phyloP scores from a whole-genome alignment of 257 asterid genomes.

The Datura wrightii region DNA sequence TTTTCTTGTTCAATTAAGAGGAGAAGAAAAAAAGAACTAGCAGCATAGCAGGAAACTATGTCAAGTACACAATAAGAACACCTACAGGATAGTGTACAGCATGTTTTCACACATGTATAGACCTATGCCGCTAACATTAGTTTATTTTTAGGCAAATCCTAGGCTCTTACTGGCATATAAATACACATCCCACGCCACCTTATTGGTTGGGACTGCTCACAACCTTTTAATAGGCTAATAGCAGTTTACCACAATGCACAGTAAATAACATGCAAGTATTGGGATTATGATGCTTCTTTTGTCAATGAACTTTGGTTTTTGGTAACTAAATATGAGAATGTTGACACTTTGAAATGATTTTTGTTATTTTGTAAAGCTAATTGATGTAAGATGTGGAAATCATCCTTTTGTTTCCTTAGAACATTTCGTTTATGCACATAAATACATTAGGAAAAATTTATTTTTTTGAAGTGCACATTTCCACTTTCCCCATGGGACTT shows the following conservation, averaged over 20 bases:
- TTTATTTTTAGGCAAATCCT: not conserved
- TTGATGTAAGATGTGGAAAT: conserved; percentile 13
- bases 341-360: not conserved
- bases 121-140: not conserved
- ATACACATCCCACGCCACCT: not conserved
- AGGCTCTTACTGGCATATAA: not conserved
- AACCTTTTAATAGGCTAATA: not conserved
- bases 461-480: not conserved
- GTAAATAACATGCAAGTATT: conserved; percentile 9
- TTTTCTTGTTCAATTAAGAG: not conserved
- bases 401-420: not conserved
- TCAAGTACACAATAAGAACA: not conserved
- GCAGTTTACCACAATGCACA: not conserved
- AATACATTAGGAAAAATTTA: not conserved
- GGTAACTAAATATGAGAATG: conserved; percentile 13
- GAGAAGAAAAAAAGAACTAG: not conserved
- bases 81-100: not conserved
- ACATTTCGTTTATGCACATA: not conserved
- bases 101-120: not conserved
- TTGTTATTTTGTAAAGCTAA: conserved; percentile 12
- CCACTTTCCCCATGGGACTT: conserved; percentile 8
- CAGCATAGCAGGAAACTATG: not conserved
- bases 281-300: conserved; percentile 16
- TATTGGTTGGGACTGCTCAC: conserved; percentile 10
- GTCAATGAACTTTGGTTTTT: not conserved